A percentile compares a stretch with the other conserved stretches of the same genome.
phyloP scores from a whole-genome alignment of 129 eudicot species.

The Apium graveolens region DNA sequence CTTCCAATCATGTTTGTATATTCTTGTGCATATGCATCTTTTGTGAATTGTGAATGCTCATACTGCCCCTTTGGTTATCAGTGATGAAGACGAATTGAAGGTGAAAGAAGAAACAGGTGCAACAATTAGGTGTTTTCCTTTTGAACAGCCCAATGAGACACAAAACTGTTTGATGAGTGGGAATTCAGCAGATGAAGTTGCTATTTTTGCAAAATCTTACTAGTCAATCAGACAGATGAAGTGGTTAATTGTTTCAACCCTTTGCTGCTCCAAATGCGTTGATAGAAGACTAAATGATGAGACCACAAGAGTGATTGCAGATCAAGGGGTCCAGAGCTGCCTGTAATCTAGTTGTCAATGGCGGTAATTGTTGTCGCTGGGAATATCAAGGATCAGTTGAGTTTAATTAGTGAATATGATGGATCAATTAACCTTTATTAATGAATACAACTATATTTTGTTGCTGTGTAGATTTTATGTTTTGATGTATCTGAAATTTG shows the following conservation, averaged over 20 bases:
- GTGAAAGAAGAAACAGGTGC: slow-evolving; percentile 96
- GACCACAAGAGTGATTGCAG: not conserved
- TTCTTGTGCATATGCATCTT: not conserved
- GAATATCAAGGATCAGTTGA: not conserved
- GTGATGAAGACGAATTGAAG: slow-evolving; percentile 61
- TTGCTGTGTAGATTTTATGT: not conserved
- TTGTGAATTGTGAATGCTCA: not conserved
- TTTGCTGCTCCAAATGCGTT: not conserved
- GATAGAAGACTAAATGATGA: not conserved
- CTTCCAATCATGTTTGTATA: not conserved
- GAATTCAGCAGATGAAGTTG: slow-evolving; percentile 73
- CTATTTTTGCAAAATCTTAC: slow-evolving; percentile 90
- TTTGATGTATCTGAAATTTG: not conserved
- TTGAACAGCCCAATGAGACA: slow-evolving; percentile 68
- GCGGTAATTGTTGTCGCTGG: not conserved
- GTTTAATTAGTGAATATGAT: not conserved
- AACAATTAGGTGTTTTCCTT: slow-evolving; percentile 78
- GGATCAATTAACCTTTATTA: not conserved
- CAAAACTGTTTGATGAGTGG: slow-evolving; percentile 81
- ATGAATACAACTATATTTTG: not conserved
- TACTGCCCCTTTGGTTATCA: slow-evolving; percentile 13
- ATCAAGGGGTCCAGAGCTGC: not conserved
- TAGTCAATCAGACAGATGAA: slow-evolving; percentile 14
- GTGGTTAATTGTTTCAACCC: not conserved
- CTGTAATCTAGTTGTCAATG: not conserved